Evolutionary conservation across 176 grass and related monocot genomes (phyloP).

Genomic region (Triticum turgidum): DNA sequence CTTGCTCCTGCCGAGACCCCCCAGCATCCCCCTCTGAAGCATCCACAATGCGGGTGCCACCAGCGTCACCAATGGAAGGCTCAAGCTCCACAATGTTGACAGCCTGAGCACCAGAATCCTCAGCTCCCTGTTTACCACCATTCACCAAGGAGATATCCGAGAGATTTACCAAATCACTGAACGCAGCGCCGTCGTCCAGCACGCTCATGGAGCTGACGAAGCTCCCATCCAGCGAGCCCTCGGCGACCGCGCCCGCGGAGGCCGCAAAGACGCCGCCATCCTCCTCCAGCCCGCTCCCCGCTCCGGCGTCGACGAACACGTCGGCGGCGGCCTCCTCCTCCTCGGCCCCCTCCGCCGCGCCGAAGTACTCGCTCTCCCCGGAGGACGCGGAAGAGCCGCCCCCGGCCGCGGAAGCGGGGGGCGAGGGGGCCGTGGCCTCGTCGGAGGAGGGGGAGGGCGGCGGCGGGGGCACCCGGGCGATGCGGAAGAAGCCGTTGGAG

Average conservation of each 20-base stretch:
- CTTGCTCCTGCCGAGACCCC: not conserved
- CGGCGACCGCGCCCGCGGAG: not conserved
- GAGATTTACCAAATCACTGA: not conserved
- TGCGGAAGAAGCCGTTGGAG: constrained; percentile 40
- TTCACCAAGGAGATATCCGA: not conserved
- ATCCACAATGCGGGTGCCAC: not conserved
- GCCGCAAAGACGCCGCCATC: not conserved
- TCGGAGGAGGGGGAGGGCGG: not conserved
- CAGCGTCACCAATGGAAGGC: not conserved
- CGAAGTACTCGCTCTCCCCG: not conserved
- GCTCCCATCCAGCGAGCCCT: constrained; percentile 29
- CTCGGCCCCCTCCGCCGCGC: not conserved
- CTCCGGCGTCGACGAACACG: constrained; percentile 10
- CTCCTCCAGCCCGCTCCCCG: not conserved
- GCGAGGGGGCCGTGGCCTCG: not conserved
- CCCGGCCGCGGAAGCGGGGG: not conserved
- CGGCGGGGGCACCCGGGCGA: constrained; percentile 42
- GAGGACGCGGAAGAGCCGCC: not conserved
- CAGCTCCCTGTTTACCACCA: not conserved
- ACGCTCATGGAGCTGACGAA: constrained; percentile 27
- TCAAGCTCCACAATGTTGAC: not conserved
- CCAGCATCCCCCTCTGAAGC: not conserved
- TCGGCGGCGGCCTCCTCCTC: constrained; percentile 1
- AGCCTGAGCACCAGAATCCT: constrained; percentile 6
- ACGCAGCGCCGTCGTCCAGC: not conserved